Base-by-base conservation (phyloP, 225 moss, liverwort and hornwort genomes). In the Antitrichia curtipendula region DNA sequence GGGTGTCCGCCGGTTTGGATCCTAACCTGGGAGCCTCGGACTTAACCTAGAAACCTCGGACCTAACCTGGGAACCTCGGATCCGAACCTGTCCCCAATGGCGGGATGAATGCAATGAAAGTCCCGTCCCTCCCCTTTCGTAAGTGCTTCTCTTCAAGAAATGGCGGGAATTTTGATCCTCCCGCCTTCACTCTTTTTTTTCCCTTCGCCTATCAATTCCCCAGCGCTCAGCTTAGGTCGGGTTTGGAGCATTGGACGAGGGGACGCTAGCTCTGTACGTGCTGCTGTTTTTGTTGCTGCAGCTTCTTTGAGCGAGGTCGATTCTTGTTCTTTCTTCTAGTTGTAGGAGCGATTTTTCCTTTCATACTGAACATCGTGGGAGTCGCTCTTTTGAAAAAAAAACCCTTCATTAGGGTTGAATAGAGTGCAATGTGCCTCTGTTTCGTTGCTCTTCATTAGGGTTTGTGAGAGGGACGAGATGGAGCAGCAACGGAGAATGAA, bases 401-500 rank as follows among this genome's bases (percentile, higher is more conserved):
- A 73, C 21, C 12, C 27, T 57, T 57, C 47, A 71, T 61, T 75
- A 69, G 80, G 82, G 71, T 66, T 85, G 57, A 29, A 74, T 79
- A 25, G 71, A 47, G 68, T 36, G 69, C 72, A 29, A 69, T 58
- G 86, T n/a, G 70, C 19, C 47, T 36, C 38, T 60, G 38, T 71
- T 60, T 72, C 24, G 60, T 72, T 32, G 72, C 31, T 50, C 53
- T n/a, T 50, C 81, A 47, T 32, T 59, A 78, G 81, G 75, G 74
- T 80, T 89, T 81, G 24, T 24, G 72, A 63, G 75, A 52, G 63
- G 49, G 73, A 8, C 69, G 87, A 86, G 40, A 94, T 94, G 94
- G 94, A 94, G 88, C 95, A 92, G 89, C 96, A 96, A 76, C 94
- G 93, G 72, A 93, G 92, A 86, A 95, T 97, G 99, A 96, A 95